Percentiles rank a stretch among this genome's conserved stretches.
These are phyloP conservation scores for Starmerella kuoi DNA, from an alignment of 805 yeast species.

Conservation along the genomic window DNA sequence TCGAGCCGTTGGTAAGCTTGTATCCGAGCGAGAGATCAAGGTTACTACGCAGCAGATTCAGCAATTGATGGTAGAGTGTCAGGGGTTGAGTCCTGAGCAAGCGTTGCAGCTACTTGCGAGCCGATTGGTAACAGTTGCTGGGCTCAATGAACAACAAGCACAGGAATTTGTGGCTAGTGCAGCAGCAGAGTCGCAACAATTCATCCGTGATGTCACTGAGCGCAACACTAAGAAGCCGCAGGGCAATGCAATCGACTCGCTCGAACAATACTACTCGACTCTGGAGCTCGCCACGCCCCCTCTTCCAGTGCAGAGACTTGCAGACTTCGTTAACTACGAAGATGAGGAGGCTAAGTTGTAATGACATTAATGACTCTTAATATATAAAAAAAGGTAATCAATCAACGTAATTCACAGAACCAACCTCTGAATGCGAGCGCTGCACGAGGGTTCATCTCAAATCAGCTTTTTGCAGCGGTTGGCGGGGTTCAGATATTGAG, in stretches of 20 bases:
- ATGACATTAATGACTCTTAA: neutral
- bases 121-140: conserved; percentile 16
- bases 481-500: too few species aligned
- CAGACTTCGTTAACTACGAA: conserved; percentile 7
- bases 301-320: conserved; percentile 7
- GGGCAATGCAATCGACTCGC: conserved; percentile 8
- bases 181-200: conserved; percentile 2
- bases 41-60: conserved; percentile 20
- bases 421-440: too few species aligned
- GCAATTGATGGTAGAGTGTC: conserved; percentile 14
- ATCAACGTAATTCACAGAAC: neutral
- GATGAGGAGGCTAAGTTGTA: conserved; percentile 12
- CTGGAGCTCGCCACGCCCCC: conserved; percentile 11
- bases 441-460: too few species aligned
- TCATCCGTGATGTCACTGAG: neutral
- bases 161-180: conserved; percentile 24
- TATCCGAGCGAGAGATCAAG: conserved; percentile 22
- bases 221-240: neutral
- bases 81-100: conserved; percentile 13
- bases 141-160: conserved; percentile 22
- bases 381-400: neutral
- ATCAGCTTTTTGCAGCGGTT: too few species aligned
- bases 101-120: conserved; percentile 15
- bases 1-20: conserved; percentile 24
- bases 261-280: conserved; percentile 4